Conservation (phyloP, 2,329 filamentous ascomycete species). For the Waltergamsia citrina region DNA sequence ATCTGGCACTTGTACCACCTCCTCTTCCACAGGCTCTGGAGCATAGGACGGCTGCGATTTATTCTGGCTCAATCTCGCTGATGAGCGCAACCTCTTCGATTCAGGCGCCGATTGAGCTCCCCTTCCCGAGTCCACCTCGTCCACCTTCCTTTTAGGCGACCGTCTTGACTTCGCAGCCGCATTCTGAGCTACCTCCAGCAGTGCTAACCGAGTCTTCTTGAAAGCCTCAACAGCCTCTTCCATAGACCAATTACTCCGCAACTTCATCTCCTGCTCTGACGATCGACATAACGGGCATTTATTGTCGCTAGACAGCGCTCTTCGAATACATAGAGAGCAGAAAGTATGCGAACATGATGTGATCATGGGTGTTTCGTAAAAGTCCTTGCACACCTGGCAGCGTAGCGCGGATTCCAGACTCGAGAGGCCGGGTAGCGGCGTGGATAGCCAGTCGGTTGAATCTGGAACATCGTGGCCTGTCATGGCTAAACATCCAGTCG, state of each 20-base stretch:
- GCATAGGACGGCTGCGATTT: slow-evolving; percentile 20
- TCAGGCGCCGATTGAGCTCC: slow-evolving; percentile 17
- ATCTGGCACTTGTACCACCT: slow-evolving; percentile 14
- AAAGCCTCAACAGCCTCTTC: slow-evolving; percentile 81
- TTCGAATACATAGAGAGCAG: slow-evolving; percentile 89
- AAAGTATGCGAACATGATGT: slow-evolving; percentile 95
- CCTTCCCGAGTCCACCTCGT: slow-evolving; percentile 16
- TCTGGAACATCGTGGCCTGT: slow-evolving; percentile 46
- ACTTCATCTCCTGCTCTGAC: slow-evolving; percentile 70
- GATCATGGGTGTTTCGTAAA: slow-evolving; percentile 89
- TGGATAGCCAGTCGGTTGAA: slow-evolving; percentile 77
- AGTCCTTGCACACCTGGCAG: slow-evolving; percentile 97
- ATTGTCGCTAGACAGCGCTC: slow-evolving; percentile 72
- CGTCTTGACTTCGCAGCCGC: slow-evolving; percentile 1
- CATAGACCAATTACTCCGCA: slow-evolving; percentile 77
- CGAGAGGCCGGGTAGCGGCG: slow-evolving; percentile 55
- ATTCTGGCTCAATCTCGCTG: slow-evolving; percentile 35
- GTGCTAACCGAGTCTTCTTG: slow-evolving; percentile 47
- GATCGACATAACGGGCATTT: slow-evolving; percentile 81
- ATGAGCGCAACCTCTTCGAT: slow-evolving; percentile 43
- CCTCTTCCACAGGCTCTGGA: slow-evolving; percentile 10
- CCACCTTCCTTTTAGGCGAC: slow-evolving; percentile 44
- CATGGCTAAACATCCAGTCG: slow-evolving; percentile 12
- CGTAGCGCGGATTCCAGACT: slow-evolving; percentile 76
- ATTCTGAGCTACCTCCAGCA: slow-evolving; percentile 54